phyloP scores from a whole-genome alignment of 2,329 filamentous ascomycete species.

The Diaporthe capsici region DNA sequence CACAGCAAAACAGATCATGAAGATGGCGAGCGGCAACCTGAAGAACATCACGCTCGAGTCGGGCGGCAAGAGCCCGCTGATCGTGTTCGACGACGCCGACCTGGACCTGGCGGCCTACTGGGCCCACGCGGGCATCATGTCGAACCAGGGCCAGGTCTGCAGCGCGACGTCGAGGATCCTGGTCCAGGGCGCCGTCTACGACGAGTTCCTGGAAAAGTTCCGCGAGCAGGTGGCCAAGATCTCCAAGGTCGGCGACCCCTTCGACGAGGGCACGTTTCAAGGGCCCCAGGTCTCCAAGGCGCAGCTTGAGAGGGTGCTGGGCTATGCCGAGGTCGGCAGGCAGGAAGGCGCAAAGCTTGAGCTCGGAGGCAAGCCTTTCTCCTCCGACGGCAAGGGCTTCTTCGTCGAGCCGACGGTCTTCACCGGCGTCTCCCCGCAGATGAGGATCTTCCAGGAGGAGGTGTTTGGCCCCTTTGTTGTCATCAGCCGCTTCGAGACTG shows the following conservation, averaged over 20 bases:
- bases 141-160: constrained; percentile 74
- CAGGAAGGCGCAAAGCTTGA: constrained; percentile 74
- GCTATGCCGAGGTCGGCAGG: constrained; percentile 76
- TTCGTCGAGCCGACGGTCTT: constrained; percentile 54
- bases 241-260: constrained; percentile 76
- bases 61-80: constrained; percentile 72
- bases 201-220: constrained; percentile 74
- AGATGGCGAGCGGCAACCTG: constrained; percentile 72
- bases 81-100: constrained; percentile 75
- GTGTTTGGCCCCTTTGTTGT: constrained; percentile 55
- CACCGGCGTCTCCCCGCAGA: constrained; percentile 51
- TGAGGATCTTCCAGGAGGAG: constrained; percentile 54
- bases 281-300: constrained; percentile 78
- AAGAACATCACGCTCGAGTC: constrained; percentile 75
- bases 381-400: constrained; percentile 64
- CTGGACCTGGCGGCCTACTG: constrained; percentile 73
- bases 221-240: constrained; percentile 69
- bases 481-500: constrained; percentile 51
- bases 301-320: constrained; percentile 77
- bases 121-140: constrained; percentile 62
- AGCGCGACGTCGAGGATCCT: constrained; percentile 72
- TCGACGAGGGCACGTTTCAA: constrained; percentile 76
- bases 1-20: constrained; percentile 80
- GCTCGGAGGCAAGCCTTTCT: constrained; percentile 69
- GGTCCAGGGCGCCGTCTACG: constrained; percentile 70